A percentile compares a stretch with the other conserved stretches of the same genome.
phyloP scores from a whole-genome alignment of 192 early-diverging fungal genomes.

The Coemansia furcata region DNA sequence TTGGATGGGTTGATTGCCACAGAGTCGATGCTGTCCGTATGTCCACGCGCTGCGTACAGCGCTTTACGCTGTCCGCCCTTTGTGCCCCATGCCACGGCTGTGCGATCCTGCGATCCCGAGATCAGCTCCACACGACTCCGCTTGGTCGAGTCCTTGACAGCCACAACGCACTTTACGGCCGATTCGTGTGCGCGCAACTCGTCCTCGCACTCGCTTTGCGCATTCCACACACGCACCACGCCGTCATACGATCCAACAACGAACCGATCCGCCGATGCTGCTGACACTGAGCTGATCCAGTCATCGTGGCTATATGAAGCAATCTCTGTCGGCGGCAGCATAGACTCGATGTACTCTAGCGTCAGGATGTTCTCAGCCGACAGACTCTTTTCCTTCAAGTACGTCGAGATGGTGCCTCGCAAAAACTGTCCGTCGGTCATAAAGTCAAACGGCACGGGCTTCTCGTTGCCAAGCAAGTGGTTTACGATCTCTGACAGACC shows the following conservation, averaged over 20 bases:
- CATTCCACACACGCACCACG: constrained; percentile 79
- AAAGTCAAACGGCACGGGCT: constrained; percentile 88
- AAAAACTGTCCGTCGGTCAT: constrained; percentile 91
- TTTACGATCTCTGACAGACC: constrained; percentile 95
- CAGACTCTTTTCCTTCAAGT: constrained; percentile 61
- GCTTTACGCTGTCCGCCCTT: constrained; percentile 42
- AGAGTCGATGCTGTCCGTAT: constrained; percentile 77
- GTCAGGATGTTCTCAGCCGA: constrained; percentile 76
- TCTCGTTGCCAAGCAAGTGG: constrained; percentile 67
- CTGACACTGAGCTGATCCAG: constrained; percentile 81
- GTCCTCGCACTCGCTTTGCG: constrained; percentile 64
- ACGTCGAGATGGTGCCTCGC: constrained; percentile 68
- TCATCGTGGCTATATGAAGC: constrained; percentile 88
- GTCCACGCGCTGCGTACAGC: constrained; percentile 73
- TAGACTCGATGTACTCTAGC: constrained; percentile 91
- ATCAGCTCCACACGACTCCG: constrained; percentile 50
- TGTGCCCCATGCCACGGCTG: constrained; percentile 65
- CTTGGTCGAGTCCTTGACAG: constrained; percentile 46
- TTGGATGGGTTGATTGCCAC: constrained; percentile 60
- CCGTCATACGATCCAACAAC: constrained; percentile 86
- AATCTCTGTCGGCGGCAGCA: constrained; percentile 79
- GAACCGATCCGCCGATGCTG: constrained; percentile 40
- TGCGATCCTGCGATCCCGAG: constrained; percentile 66
- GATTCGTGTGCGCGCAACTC: constrained; percentile 68
- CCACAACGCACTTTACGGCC: constrained; percentile 74